Conservation (phyloP, 768 basidiomycete genomes). For the Infundibulicybe gibba region DNA sequence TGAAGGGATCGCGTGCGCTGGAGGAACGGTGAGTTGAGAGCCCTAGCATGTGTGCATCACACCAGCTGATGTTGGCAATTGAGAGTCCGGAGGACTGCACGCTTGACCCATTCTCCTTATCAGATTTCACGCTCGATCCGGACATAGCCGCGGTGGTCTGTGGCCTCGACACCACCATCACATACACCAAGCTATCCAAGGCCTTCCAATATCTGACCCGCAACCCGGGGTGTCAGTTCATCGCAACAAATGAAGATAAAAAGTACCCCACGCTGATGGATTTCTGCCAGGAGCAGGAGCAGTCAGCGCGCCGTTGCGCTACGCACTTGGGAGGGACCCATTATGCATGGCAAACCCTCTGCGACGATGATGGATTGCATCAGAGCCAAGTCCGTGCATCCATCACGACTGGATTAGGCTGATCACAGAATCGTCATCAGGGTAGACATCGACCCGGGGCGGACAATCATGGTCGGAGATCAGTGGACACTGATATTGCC, state of each 20-base stretch:
- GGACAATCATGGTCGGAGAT: slow-evolving; percentile 96
- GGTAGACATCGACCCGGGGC: slow-evolving; percentile 78
- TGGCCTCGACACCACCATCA: slow-evolving; percentile 82
- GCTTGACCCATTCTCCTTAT: slow-evolving; percentile 63
- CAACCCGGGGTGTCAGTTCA: slow-evolving; percentile 81
- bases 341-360: slow-evolving; percentile 89
- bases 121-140: slow-evolving; percentile 70
- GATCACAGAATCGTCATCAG: slow-evolving; percentile 33
- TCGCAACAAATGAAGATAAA: slow-evolving; percentile 90
- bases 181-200: slow-evolving; percentile 93
- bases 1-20: slow-evolving; percentile 77
- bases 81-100: slow-evolving; percentile 87
- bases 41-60: background rate
- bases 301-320: slow-evolving; percentile 78
- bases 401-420: background rate
- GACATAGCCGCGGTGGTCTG: slow-evolving; percentile 89
- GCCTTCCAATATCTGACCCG: slow-evolving; percentile 86
- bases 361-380: slow-evolving; percentile 92
- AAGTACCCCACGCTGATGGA: slow-evolving; percentile 78
- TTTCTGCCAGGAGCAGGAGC: slow-evolving; percentile 85
- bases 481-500: slow-evolving; percentile 89
- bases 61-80: background rate
- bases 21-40: slow-evolving; percentile 70
- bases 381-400: slow-evolving; percentile 47
- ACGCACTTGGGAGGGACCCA: slow-evolving; percentile 66